Evolutionary conservation across 1,139 yeast species (phyloP), one percentile per base, ranked within the genome.

Genomic region (Suhomyces yuchorum): DNA sequence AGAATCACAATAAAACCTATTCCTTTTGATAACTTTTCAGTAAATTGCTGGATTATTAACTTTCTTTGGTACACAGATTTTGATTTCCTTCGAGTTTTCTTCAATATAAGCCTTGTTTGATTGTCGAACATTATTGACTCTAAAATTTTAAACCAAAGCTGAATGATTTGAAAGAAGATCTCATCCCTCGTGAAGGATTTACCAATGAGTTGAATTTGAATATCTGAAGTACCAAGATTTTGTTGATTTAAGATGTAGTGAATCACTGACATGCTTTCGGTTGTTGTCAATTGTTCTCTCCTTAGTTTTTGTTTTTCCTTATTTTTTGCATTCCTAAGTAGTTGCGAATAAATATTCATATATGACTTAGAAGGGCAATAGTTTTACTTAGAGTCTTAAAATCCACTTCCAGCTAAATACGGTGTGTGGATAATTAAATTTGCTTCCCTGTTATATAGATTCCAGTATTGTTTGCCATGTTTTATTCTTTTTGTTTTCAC

Each of bases 1-100:
- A 65, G 47, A 4, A 50, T 42, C 26, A 53, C 30, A 8, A 36
- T 38, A 32, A 54, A 53, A n/a, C 43, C 33, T 4, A 22, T 3
- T 8, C 19, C 24, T 12, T 23, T 4, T 8, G 30, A n/a, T 22
- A 23, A 3, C n/a, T 8, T 23, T 12, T 23, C 32, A n/a, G 39
- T 20, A 37, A 37, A 37, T 24, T 37, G 39, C 2, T 15, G 8
- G 8, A 22, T 8, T 1, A 19, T 23, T 3, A 37, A 17, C 2
- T 8, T 15, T 8, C 12, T 15, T 3, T n/a, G 23, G 7, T 20
- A 7, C 2, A 12, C 23, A 7, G 11, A 2, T 5, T 14, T 30
- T 18, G 3, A 2, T 14, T 30, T 30, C 9, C 9, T 9, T 14
- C 11, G 34, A 6, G 2, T 30, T 14, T 30, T 30, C 34, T 30